Percentiles rank a stretch among this genome's conserved stretches.
Evolutionary conservation across 2,329 filamentous ascomycete species (phyloP).

Genomic region (Aureobasidium uvarum): DNA sequence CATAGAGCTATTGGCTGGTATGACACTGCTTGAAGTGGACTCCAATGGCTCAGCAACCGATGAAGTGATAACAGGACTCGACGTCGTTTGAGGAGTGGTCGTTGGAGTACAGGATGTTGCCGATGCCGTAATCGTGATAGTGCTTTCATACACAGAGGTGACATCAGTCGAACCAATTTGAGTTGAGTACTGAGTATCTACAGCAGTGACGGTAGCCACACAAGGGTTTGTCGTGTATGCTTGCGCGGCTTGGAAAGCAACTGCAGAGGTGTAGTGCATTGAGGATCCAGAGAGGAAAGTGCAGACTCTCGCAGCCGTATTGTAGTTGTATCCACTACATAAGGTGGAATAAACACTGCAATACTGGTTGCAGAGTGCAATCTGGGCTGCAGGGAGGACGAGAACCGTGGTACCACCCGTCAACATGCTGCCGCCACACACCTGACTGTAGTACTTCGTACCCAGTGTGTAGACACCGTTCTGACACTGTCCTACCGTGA

Average conservation of each 20-base stretch:
- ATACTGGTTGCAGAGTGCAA: not conserved
- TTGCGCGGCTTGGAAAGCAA: not conserved
- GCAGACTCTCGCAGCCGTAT: slow-evolving; percentile 1
- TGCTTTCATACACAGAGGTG: not conserved
- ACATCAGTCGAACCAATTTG: not conserved
- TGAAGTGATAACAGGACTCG: not conserved
- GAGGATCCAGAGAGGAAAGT: not conserved
- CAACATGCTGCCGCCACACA: not conserved
- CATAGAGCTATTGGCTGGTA: not conserved
- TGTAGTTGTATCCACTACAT: slow-evolving; percentile 1
- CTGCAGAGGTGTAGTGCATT: not conserved
- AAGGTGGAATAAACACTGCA: not conserved
- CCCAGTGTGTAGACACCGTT: not conserved
- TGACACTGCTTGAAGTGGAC: not conserved
- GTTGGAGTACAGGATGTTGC: not conserved
- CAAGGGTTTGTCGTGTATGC: not conserved
- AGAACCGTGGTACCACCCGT: not conserved
- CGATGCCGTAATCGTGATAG: not conserved
- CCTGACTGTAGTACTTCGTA: not conserved
- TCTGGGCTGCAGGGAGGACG: not conserved
- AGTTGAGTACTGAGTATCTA: not conserved
- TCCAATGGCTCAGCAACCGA: not conserved
- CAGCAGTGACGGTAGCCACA: not conserved
- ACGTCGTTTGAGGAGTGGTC: not conserved
- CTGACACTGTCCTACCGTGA: not conserved